Percentiles rank a stretch among this genome's conserved stretches.
phyloP scores from a whole-genome alignment of 2,329 filamentous ascomycete species.

The Phialophora macrospora region DNA sequence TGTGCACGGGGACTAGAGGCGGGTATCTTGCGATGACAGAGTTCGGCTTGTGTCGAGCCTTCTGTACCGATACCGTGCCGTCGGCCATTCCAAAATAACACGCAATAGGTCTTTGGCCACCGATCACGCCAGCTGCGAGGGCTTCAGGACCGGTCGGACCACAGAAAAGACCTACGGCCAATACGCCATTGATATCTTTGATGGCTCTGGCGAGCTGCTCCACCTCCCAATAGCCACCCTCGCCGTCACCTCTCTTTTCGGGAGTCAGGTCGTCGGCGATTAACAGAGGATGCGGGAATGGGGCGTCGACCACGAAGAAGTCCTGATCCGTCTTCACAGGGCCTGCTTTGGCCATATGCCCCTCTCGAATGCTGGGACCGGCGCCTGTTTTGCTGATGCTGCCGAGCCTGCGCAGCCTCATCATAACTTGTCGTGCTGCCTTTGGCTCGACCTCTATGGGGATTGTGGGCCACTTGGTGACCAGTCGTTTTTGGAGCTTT shows the following conservation, averaged over 20 bases:
- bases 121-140: conserved; percentile 63
- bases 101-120: conserved; percentile 87
- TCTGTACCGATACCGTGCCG: conserved; percentile 66
- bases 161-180: conserved; percentile 90
- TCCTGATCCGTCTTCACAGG: conserved; percentile 84
- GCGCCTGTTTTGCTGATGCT: conserved; percentile 64
- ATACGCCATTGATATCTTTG: conserved; percentile 80
- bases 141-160: conserved; percentile 77
- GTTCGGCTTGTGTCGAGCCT: conserved; percentile 44
- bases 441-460: conserved; percentile 93
- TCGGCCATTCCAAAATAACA: conserved; percentile 94
- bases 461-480: conserved; percentile 77
- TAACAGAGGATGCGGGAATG: conserved; percentile 72
- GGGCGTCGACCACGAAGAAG: conserved; percentile 90
- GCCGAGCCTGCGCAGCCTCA: conserved; percentile 73
- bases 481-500: conserved; percentile 79
- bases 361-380: conserved; percentile 64
- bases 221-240: conserved; percentile 78
- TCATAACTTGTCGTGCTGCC: conserved; percentile 76
- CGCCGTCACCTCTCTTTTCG: conserved; percentile 58
- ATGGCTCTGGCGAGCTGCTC: conserved; percentile 73
- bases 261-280: conserved; percentile 62
- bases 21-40: conserved; percentile 37
- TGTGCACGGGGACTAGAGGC: conserved; percentile 34
- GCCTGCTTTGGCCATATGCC: conserved; percentile 76